Conservation (phyloP, 257 asterid genomes). For the Echium plantagineum region DNA sequence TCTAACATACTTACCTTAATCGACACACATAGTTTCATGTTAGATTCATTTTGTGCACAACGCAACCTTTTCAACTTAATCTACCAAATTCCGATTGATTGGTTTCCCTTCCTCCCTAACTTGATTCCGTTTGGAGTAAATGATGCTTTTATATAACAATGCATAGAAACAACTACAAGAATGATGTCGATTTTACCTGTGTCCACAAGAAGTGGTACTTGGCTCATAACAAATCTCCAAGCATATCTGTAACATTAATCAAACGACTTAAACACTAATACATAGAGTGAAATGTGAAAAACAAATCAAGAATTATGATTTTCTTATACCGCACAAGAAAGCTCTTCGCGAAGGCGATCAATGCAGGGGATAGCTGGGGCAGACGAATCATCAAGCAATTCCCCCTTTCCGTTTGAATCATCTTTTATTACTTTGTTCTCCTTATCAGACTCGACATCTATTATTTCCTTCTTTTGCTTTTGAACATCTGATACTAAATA, state of each 20-base stretch:
- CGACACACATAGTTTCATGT: no score
- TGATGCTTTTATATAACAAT: neutral
- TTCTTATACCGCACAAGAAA: conserved; percentile 80
- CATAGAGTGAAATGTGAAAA: conserved; percentile 1
- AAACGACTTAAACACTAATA: conserved; percentile 1
- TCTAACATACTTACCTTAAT: no score
- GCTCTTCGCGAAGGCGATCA: conserved; percentile 88
- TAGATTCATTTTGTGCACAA: no score
- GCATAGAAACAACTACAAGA: neutral
- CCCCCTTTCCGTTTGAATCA: conserved; percentile 22
- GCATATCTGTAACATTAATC: conserved; percentile 54
- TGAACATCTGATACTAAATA: conserved; percentile 19
- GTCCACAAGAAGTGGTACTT: conserved; percentile 96
- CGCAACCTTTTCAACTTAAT: no score
- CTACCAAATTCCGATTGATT: neutral
- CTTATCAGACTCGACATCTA: conserved; percentile 4
- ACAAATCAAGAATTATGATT: neutral
- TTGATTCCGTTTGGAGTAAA: neutral
- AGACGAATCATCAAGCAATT: conserved; percentile 24
- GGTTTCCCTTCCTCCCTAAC: neutral
- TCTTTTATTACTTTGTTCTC: conserved; percentile 21
- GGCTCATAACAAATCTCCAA: conserved; percentile 94
- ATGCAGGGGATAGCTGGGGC: conserved; percentile 54
- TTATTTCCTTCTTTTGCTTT: conserved; percentile 17
- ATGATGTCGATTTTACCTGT: conserved; percentile 40